Evolutionary conservation across 768 basidiomycete species (phyloP).

Genomic region (Lentinus brumalis): DNA sequence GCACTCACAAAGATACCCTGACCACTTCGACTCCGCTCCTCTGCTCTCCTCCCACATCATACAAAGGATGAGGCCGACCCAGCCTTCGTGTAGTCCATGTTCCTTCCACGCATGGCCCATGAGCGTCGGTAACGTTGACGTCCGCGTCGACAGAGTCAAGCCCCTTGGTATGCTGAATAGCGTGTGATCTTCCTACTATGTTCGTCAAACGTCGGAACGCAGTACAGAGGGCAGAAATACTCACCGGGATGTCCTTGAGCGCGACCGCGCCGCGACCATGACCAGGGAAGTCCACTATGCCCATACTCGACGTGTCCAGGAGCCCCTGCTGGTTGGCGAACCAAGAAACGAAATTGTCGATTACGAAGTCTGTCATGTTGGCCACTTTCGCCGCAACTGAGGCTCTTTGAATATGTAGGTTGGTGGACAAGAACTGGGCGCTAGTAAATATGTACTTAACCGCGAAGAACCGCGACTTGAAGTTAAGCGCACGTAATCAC

Average conservation of each 20-base stretch:
- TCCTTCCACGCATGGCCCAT: slow-evolving; percentile 71
- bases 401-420: too few relatives aligned
- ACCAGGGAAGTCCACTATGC: slow-evolving; percentile 47
- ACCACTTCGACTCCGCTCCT: slow-evolving; percentile 66
- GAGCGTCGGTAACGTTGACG: slow-evolving; percentile 61
- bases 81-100: slow-evolving; percentile 64
- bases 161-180: slow-evolving; percentile 83
- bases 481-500: too few relatives aligned
- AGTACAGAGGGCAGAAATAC: slow-evolving; percentile 20
- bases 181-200: slow-evolving; percentile 62
- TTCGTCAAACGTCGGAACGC: background rate
- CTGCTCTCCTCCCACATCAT: slow-evolving; percentile 94
- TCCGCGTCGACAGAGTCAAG: slow-evolving; percentile 77
- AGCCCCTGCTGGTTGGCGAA: slow-evolving; percentile 53
- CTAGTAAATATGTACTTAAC: too few relatives aligned
- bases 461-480: too few relatives aligned
- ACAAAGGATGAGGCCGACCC: slow-evolving; percentile 86
- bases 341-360: slow-evolving; percentile 52
- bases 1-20: slow-evolving; percentile 65
- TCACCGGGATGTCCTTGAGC: slow-evolving; percentile 68
- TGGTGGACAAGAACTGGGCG: too few relatives aligned
- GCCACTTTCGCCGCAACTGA: too few relatives aligned
- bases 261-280: slow-evolving; percentile 79
- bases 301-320: slow-evolving; percentile 50
- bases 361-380: background rate